phyloP scores from a whole-genome alignment of 345 rosid species.

The Linum trigynum region DNA sequence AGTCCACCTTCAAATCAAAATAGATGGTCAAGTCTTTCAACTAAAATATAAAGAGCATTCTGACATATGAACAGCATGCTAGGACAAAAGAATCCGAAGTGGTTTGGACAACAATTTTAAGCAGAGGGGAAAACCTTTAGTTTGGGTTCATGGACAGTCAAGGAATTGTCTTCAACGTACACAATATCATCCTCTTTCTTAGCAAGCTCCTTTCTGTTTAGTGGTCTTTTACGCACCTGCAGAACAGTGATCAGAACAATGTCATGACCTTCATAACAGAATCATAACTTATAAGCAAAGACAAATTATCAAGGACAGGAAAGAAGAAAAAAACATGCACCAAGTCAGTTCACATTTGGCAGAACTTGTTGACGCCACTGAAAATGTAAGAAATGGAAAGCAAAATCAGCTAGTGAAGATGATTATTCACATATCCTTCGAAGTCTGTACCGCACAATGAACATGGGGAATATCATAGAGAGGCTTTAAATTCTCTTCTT shows the following conservation, averaged over 20 bases:
- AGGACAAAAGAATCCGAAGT: neutral
- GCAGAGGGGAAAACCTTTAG: slow-evolving; percentile 59
- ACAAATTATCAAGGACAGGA: neutral
- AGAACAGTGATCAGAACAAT: neutral
- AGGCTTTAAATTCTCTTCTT: no score
- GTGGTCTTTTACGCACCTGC: slow-evolving; percentile 92
- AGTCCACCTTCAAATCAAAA: slow-evolving; percentile 73
- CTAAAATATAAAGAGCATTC: neutral
- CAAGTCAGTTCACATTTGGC: neutral
- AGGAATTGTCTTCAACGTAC: slow-evolving; percentile 53
- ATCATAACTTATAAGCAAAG: neutral
- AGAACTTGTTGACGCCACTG: neutral
- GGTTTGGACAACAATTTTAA: slow-evolving; percentile 1
- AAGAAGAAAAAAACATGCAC: neutral
- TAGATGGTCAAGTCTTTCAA: slow-evolving; percentile 11
- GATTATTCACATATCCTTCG: neutral
- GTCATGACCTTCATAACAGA: neutral
- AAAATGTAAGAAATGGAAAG: neutral
- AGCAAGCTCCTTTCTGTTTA: slow-evolving; percentile 80
- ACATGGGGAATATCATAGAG: no score
- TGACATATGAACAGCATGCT: neutral
- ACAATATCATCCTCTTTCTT: slow-evolving; percentile 94
- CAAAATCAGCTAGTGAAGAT: neutral
- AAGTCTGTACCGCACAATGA: neutral
- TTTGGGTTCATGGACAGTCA: slow-evolving; percentile 88